A percentile compares a stretch with the other conserved stretches of the same genome.
Conservation (phyloP, 106 monocot species). For the Dendrobium huoshanense region DNA sequence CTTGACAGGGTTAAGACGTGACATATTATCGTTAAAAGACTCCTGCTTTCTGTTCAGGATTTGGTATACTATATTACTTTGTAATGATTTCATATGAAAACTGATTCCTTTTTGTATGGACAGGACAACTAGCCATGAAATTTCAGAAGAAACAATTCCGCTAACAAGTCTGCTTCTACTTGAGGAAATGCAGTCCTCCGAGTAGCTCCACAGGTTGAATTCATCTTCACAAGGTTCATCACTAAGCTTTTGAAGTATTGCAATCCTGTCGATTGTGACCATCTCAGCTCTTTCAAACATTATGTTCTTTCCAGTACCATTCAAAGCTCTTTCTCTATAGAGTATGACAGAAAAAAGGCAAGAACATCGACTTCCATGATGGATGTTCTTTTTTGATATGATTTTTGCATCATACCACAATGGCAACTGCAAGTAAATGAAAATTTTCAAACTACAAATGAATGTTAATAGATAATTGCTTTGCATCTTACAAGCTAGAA, state of each 20-base stretch:
- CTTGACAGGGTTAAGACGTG: neutral
- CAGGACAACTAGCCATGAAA: slow-evolving; percentile 44
- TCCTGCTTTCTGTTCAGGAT: slow-evolving; percentile 16
- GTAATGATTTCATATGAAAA: slow-evolving; percentile 39
- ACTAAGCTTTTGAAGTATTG: slow-evolving; percentile 50
- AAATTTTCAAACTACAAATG: neutral
- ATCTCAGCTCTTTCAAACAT: slow-evolving; percentile 20
- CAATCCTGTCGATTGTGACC: slow-evolving; percentile 46
- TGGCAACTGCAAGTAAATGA: slow-evolving; percentile 26
- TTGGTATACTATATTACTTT: slow-evolving; percentile 34
- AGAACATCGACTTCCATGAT: slow-evolving; percentile 32
- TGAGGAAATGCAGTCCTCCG: slow-evolving; percentile 24
- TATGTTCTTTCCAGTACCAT: slow-evolving; percentile 4
- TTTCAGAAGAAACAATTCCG: slow-evolving; percentile 35
- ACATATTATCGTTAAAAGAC: slow-evolving; percentile 7
- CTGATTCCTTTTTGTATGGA: slow-evolving; percentile 35
- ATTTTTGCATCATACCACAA: slow-evolving; percentile 66
- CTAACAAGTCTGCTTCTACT: slow-evolving; percentile 32
- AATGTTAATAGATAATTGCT: neutral
- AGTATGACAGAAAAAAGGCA: slow-evolving; percentile 51
- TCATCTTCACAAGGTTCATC: slow-evolving; percentile 25
- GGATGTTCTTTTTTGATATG: slow-evolving; percentile 34
- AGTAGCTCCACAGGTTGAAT: slow-evolving; percentile 24
- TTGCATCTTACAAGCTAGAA: neutral
- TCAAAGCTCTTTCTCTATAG: slow-evolving; percentile 16